Conservation (phyloP, 306 rosid species). For the Prunus mongolica region DNA sequence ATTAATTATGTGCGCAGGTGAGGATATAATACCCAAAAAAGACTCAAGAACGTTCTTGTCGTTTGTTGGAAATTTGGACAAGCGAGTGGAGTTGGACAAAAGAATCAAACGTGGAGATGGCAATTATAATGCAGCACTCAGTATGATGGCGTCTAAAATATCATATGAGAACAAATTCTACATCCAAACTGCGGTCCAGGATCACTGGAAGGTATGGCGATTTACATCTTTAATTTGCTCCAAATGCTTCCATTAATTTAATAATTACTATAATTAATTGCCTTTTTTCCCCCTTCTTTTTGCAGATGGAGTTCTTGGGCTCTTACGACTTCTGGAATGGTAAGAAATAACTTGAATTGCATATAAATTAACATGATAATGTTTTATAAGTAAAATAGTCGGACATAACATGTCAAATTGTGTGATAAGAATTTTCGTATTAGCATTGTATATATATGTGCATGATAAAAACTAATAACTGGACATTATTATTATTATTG, state of each 20-base stretch:
- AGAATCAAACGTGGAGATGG: constrained; percentile 38
- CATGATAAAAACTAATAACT: no score
- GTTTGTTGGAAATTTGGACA: constrained; percentile 51
- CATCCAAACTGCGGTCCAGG: constrained; percentile 25
- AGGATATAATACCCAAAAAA: constrained; percentile 30
- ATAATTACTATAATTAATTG: neutral
- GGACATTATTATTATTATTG: neutral
- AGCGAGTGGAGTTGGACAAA: constrained; percentile 35
- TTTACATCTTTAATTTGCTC: neutral
- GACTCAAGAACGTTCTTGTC: constrained; percentile 37
- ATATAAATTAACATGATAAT: neutral
- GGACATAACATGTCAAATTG: no score
- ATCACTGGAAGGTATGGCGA: constrained; percentile 21
- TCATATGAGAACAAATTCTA: constrained; percentile 54
- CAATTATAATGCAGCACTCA: constrained; percentile 39
- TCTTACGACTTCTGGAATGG: constrained; percentile 74
- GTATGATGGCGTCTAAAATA: constrained; percentile 70
- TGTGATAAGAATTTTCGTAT: no score
- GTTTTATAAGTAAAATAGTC: no score
- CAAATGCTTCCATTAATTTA: neutral
- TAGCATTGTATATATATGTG: no score
- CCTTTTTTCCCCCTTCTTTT: neutral
- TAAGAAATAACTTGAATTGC: constrained; percentile 19
- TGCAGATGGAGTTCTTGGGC: constrained; percentile 63
- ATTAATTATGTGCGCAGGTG: constrained; percentile 26